Conservation (phyloP, 352 stramenopile genomes). For the Globisporangium cylindrosporum region DNA sequence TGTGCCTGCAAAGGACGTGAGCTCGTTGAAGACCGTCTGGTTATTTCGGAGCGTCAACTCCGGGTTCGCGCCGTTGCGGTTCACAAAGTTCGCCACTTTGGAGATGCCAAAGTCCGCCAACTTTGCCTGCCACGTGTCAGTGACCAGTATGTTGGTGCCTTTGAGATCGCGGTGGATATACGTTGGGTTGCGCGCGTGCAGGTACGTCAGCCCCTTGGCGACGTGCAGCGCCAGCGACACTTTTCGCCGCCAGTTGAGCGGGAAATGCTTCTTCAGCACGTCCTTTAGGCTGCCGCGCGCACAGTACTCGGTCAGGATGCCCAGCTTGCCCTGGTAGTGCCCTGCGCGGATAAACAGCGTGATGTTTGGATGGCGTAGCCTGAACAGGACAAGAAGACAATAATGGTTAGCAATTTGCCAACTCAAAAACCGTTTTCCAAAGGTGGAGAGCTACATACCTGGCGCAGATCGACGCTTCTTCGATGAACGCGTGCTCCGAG, state of each 20-base stretch:
- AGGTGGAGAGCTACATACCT: not conserved
- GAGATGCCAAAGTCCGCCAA: constrained; percentile 76
- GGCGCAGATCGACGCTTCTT: constrained; percentile 57
- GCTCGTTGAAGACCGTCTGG: constrained; percentile 23
- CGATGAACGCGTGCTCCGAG: constrained; percentile 61
- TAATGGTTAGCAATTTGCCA: not conserved
- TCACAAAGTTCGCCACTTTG: constrained; percentile 60
- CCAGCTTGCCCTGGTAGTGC: constrained; percentile 57
- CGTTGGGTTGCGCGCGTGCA: constrained; percentile 69
- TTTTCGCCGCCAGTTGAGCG: constrained; percentile 65
- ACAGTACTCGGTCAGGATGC: constrained; percentile 70
- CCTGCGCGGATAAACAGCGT: constrained; percentile 71
- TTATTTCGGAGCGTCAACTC: constrained; percentile 20
- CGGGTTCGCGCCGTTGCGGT: constrained; percentile 32
- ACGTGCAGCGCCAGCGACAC: constrained; percentile 61
- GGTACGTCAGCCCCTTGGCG: constrained; percentile 69
- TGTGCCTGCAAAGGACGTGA: constrained; percentile 58
- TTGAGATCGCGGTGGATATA: constrained; percentile 77
- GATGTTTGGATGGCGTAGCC: constrained; percentile 69
- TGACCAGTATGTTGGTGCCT: constrained; percentile 71
- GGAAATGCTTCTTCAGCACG: constrained; percentile 47
- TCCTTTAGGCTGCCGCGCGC: constrained; percentile 61
- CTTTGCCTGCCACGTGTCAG: constrained; percentile 73
- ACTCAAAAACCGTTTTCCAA: not conserved
- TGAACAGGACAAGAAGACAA: not conserved